Evolutionary conservation across 1,139 yeast genomes (phyloP).

Genomic region (Pichia sp.): DNA sequence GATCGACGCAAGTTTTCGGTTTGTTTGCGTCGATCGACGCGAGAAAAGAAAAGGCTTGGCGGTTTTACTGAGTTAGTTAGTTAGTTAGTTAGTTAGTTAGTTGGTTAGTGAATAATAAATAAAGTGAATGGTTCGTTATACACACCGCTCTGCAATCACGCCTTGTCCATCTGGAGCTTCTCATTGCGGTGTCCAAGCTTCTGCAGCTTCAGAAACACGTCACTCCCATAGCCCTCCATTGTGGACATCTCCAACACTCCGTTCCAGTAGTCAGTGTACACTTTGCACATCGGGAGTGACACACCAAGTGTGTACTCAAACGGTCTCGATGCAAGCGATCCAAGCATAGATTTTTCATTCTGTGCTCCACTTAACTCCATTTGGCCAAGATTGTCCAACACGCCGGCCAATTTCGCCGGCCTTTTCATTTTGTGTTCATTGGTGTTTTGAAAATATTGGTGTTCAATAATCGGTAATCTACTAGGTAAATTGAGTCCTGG

Average conservation of each 20-base stretch:
- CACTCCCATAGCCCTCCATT: conserved; percentile 87
- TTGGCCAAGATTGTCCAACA: conserved; percentile 34
- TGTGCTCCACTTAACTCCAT: conserved; percentile 30
- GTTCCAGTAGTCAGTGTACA: conserved; percentile 95
- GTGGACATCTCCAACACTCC: conserved; percentile 80
- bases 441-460: conserved; percentile 13
- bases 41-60: too few relatives aligned
- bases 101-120: too few relatives aligned
- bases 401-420: conserved; percentile 18
- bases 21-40: too few relatives aligned
- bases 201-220: conserved; percentile 71
- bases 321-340: conserved; percentile 60
- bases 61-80: too few relatives aligned
- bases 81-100: too few relatives aligned
- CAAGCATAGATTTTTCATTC: conserved; percentile 37
- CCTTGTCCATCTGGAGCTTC: conserved; percentile 58
- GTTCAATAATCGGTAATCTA: conserved; percentile 23
- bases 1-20: too few relatives aligned
- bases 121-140: too few relatives aligned
- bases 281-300: conserved; percentile 86
- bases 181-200: conserved; percentile 54
- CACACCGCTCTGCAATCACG: conserved; percentile 25
- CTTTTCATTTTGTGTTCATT: neutral
- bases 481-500: conserved; percentile 44
- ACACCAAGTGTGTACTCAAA: conserved; percentile 72